Evolutionary conservation across 2,329 filamentous ascomycete species (phyloP), one percentile per base, ranked within the genome.

Genomic region (Iodosphaeria phyllophila): DNA sequence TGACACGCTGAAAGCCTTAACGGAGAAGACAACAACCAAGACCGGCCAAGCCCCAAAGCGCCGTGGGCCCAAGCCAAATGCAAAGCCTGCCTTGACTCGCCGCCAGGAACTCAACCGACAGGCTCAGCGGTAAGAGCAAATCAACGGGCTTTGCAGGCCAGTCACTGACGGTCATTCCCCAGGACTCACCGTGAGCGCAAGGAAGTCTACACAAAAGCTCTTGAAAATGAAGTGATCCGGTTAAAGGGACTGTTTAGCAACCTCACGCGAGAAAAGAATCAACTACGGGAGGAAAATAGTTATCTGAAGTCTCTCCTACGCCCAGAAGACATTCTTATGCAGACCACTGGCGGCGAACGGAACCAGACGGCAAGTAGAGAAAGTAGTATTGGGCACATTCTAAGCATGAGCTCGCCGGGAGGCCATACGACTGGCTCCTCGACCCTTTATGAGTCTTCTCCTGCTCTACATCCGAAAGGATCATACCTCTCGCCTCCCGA

Each of bases 131-230:
- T 91, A 67, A 11, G 18, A 19, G 18, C 18, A 8, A 19, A 8
- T n/a, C 18, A 11, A 19, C 18, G 20, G 15, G 9, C 13, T 15
- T 10, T 25, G 17, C n/a, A n/a, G n/a, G n/a, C n/a, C n/a, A n/a
- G n/a, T n/a, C n/a, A n/a, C 31, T 35, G 28, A 36, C 24, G 20
- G 15, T n/a, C 24, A 23, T 13, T 29, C 25, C 29, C 27, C 43
- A 92, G 89, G 44, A 95, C 89, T 11, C 89, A 98, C 50, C 82
- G 89, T 28, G 89, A 95, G 53, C 72, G 89, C 36, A 95, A 95
- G 48, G 89, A 95, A 51, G 65, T 83, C 39, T 95, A 95, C 48
- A 91, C 93, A 56, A 91, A 91, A 48, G 72, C 78, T 8, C 66
- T 95, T 10, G 89, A 98, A 50, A 74, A 86, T 42, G 83, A 95